Evolutionary conservation across 169 alveolate species (phyloP).

Genomic region (Cryptosporidium baileyi): DNA sequence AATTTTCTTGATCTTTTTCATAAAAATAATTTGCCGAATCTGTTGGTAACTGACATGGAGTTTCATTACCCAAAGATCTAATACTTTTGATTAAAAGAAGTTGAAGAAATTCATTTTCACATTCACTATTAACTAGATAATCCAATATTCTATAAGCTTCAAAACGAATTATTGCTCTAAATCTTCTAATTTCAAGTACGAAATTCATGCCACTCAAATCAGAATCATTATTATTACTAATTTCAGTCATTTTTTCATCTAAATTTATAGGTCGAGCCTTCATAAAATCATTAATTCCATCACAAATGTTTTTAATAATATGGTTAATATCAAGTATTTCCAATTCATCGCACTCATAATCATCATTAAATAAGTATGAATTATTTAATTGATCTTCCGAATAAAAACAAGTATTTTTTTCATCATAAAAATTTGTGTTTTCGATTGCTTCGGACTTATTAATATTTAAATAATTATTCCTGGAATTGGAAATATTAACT

Average conservation of each 20-base stretch:
- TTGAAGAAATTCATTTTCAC: neutral
- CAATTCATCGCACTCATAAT: neutral
- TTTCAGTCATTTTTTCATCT: neutral
- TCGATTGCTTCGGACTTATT: neutral
- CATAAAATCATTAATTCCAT: slow-evolving; percentile 7
- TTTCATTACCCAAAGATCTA: slow-evolving; percentile 25
- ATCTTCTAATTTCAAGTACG: neutral
- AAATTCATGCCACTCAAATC: neutral
- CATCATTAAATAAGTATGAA: neutral
- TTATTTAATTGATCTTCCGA: neutral
- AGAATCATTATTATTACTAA: neutral
- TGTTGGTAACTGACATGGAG: neutral
- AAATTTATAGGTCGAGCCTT: neutral
- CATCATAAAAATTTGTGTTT: too few relatives aligned
- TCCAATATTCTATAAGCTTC: slow-evolving; percentile 5
- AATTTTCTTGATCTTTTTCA: neutral
- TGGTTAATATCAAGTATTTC: neutral
- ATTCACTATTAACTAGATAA: neutral
- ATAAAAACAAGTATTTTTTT: neutral
- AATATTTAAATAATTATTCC: too few relatives aligned
- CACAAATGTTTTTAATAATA: slow-evolving; percentile 3
- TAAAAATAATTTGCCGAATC: neutral
- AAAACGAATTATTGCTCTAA: slow-evolving; percentile 35
- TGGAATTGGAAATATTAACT: too few relatives aligned
- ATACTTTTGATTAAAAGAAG: neutral